Conservation (phyloP, 495 filamentous ascomycete species). For the Aspergillus bridgeri region DNA sequence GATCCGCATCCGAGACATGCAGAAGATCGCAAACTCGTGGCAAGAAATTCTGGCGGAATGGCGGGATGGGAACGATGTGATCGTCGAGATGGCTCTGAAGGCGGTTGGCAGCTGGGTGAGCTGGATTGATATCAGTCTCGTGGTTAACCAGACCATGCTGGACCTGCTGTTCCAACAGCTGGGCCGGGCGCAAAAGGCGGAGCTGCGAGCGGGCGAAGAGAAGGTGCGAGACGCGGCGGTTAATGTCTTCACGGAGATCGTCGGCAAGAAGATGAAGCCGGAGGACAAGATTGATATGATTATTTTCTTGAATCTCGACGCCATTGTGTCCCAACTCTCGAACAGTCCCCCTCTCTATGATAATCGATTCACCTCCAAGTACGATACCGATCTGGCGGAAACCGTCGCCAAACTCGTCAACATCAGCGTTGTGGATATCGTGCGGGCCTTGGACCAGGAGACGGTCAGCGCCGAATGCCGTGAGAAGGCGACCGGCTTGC, state of each 20-base stretch:
- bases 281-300: conserved; percentile 93
- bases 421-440: conserved; percentile 77
- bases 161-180: conserved; percentile 77
- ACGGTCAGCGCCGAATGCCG: conserved; percentile 50
- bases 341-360: conserved; percentile 73
- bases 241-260: conserved; percentile 89
- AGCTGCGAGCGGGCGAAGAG: conserved; percentile 55
- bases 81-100: conserved; percentile 84
- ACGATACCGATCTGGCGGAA: conserved; percentile 93
- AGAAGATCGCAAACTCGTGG: conserved; percentile 83
- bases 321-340: conserved; percentile 77
- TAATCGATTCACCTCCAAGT: conserved; percentile 71
- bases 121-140: conserved; percentile 93
- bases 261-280: conserved; percentile 95
- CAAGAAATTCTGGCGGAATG: conserved; percentile 83
- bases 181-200: conserved; percentile 53
- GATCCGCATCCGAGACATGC: conserved; percentile 76
- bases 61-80: conserved; percentile 63
- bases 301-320: conserved; percentile 76
- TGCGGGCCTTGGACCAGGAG: conserved; percentile 67
- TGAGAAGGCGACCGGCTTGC: conserved; percentile 65
- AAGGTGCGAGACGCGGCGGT: conserved; percentile 82
- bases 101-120: conserved; percentile 92
- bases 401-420: conserved; percentile 96
- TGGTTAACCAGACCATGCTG: conserved; percentile 85